phyloP scores from a whole-genome alignment of 2,329 filamentous ascomycete genomes.

The Colletotrichum simmondsii region DNA sequence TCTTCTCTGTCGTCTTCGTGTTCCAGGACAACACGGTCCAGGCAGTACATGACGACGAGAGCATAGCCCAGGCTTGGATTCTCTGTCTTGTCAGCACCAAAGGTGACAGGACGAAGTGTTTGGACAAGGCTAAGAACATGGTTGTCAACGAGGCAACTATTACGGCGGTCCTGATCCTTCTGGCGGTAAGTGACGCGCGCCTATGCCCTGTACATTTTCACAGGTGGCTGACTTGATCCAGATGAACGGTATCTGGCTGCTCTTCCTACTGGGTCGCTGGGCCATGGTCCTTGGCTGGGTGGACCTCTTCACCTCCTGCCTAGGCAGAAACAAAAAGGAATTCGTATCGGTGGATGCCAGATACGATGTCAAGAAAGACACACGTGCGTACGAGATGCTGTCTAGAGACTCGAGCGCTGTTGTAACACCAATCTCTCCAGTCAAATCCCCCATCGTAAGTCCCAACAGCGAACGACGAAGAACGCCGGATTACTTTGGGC shows the following conservation, averaged over 20 bases:
- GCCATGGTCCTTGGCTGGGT: constrained; percentile 90
- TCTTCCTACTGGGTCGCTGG: constrained; percentile 82
- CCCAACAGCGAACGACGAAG: constrained; percentile 53
- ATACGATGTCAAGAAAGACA: constrained; percentile 68
- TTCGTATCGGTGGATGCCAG: constrained; percentile 90
- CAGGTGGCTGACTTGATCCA: constrained; percentile 44
- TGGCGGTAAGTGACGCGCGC: constrained; percentile 71
- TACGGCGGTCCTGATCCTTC: constrained; percentile 82
- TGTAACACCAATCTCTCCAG: constrained; percentile 62
- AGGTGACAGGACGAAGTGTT: constrained; percentile 75
- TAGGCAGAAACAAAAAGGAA: constrained; percentile 72
- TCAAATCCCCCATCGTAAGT: constrained; percentile 44
- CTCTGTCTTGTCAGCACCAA: constrained; percentile 70
- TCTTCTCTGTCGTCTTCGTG: constrained; percentile 92
- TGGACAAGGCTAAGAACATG: constrained; percentile 67
- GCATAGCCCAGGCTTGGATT: constrained; percentile 73
- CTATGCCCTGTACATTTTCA: background rate
- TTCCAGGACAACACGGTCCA: constrained; percentile 81
- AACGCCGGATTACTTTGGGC: constrained; percentile 67
- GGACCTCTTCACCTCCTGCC: constrained; percentile 66
- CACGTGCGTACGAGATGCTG: constrained; percentile 85
- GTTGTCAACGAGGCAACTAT: constrained; percentile 82
- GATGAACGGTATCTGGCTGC: constrained; percentile 87
- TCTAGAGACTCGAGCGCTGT: constrained; percentile 65
- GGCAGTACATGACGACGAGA: constrained; percentile 63